Evolutionary conservation across 306 rosid species (phyloP).

Genomic region (Arachis stenosperma): DNA sequence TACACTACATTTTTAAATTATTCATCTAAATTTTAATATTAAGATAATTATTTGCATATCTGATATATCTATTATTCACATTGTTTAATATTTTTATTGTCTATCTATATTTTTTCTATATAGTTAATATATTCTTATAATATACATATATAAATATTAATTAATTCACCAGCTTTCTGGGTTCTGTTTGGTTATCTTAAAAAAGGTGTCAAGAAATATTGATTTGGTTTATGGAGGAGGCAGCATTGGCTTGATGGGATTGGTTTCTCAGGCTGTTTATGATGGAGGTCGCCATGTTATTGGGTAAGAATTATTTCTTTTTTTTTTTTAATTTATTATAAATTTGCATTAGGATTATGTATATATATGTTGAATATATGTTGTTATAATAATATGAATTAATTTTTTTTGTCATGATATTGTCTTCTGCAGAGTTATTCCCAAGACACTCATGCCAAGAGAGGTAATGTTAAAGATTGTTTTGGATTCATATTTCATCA

Average conservation of each 20-base stretch:
- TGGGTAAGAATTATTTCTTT: constrained; percentile 50
- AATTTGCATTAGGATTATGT: background rate
- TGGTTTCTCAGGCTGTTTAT: constrained; percentile 74
- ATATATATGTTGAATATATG: background rate
- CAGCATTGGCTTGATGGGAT: constrained; percentile 80
- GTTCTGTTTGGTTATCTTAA: constrained; percentile 5
- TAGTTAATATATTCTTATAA: no score
- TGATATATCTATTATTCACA: no score
- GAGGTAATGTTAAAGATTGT: constrained; percentile 53
- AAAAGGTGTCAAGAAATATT: constrained; percentile 69
- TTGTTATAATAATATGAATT: constrained; percentile 7
- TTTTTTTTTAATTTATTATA: no score
- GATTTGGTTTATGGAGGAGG: constrained; percentile 89
- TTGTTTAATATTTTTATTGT: no score
- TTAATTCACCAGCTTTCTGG: background rate
- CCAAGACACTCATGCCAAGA: constrained; percentile 85
- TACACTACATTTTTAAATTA: no score
- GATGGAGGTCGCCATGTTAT: constrained; percentile 82
- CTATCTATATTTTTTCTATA: no score
- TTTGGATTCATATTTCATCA: constrained; percentile 25
- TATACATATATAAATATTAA: no score
- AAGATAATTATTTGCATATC: no score
- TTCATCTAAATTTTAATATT: no score
- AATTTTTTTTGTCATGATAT: constrained; percentile 46
- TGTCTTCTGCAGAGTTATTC: constrained; percentile 66